Conservation (phyloP, 2,329 filamentous ascomycete species). For the Gyromitra esculenta region DNA sequence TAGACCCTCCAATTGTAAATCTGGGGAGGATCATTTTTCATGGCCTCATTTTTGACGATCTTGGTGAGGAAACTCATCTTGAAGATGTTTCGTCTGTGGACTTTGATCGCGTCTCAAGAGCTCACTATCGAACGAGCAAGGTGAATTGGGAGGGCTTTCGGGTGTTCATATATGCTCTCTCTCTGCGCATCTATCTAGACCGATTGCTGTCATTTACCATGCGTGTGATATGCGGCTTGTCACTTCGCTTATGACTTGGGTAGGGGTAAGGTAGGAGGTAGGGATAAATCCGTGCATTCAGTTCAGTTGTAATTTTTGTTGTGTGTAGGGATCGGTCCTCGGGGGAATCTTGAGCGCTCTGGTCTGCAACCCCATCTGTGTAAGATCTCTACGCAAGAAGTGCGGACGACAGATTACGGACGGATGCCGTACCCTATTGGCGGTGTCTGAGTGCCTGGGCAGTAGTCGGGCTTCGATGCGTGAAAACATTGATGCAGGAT, state of each 20-base stretch:
- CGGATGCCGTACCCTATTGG: background rate
- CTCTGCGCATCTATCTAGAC: conserved; percentile 20
- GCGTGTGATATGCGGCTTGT: conserved; percentile 27
- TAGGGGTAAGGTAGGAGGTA: conserved; percentile 11
- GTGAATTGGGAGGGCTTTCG: background rate
- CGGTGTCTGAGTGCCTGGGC: background rate
- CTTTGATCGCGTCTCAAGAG: conserved; percentile 17
- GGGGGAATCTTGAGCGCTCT: conserved; percentile 46
- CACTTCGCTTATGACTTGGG: conserved; percentile 22
- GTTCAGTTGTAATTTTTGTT: background rate
- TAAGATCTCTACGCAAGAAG: conserved; percentile 29
- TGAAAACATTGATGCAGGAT: conserved; percentile 4
- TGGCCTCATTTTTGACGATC: conserved; percentile 70
- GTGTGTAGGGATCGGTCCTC: conserved; percentile 29
- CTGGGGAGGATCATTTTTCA: conserved; percentile 73
- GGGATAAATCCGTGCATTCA: conserved; percentile 18
- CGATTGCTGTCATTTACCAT: conserved; percentile 30
- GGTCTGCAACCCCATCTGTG: background rate
- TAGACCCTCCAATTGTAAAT: conserved; percentile 61
- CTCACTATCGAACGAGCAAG: conserved; percentile 28
- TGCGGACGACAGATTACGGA: conserved; percentile 6
- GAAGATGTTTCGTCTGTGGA: conserved; percentile 16
- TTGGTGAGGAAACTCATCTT: conserved; percentile 60
- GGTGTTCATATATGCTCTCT: conserved; percentile 42
- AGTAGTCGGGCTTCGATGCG: conserved; percentile 9